A percentile compares a stretch with the other conserved stretches of the same genome.
These are phyloP conservation scores for Metarhizium album DNA, from an alignment of 2,329 filamentous ascomycete species.

Conservation along the genomic window DNA sequence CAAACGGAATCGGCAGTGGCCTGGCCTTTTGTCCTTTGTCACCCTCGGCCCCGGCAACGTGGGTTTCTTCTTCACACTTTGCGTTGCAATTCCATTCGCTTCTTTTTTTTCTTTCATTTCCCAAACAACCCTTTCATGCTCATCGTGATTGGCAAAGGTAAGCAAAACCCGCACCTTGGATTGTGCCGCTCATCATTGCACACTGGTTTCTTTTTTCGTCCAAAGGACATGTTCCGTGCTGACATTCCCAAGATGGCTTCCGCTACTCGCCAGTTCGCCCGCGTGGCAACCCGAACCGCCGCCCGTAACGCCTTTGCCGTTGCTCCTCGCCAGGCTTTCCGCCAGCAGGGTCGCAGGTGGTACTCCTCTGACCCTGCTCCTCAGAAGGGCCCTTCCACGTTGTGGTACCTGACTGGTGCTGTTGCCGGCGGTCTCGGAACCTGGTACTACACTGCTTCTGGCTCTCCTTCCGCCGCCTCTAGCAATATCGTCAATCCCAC, in stretches of 20 bases:
- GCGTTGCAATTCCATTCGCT: background rate
- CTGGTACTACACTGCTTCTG: slow-evolving; percentile 52
- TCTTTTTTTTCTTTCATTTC: background rate
- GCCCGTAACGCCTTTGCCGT: slow-evolving; percentile 46
- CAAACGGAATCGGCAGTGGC: background rate
- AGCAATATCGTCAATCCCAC: slow-evolving; percentile 58
- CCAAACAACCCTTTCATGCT: background rate
- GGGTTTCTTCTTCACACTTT: slow-evolving; percentile 2
- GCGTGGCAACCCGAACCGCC: slow-evolving; percentile 48
- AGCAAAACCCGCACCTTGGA: background rate
- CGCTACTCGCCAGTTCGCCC: slow-evolving; percentile 43
- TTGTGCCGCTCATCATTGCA: background rate
- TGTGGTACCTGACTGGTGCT: slow-evolving; percentile 48
- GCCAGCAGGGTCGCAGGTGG: slow-evolving; percentile 63
- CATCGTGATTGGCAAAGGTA: background rate
- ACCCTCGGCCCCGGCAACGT: slow-evolving; percentile 1
- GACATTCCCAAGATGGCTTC: slow-evolving; percentile 22
- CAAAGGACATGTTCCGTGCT: background rate
- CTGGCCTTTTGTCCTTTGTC: slow-evolving; percentile 6
- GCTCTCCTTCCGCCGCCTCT: slow-evolving; percentile 33
- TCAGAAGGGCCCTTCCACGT: slow-evolving; percentile 35
- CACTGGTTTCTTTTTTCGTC: background rate
- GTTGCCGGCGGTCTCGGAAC: slow-evolving; percentile 54
- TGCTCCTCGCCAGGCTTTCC: slow-evolving; percentile 56
- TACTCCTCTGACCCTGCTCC: slow-evolving; percentile 60